Base-by-base conservation (phyloP, 2,329 filamentous ascomycete species). In the Pseudogymnoascus destructans region DNA sequence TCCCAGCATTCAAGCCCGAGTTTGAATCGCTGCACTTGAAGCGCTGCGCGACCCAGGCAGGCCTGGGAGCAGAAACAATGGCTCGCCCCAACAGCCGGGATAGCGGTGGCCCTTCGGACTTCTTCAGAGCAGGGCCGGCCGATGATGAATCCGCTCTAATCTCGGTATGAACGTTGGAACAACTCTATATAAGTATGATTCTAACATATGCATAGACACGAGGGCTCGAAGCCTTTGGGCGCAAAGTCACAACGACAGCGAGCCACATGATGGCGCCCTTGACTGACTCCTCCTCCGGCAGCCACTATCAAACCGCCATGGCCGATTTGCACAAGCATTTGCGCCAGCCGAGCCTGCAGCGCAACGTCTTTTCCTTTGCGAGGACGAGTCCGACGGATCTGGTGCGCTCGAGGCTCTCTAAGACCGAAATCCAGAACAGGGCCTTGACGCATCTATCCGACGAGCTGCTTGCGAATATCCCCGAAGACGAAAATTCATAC, bases 231-330 rank as follows among this genome's bases (percentile, higher is more conserved):
- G 87, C 89, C 58, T 96, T 98, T 73, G 84, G 90, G 64, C 85
- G 92, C 69, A 98, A 96, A 74, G 90, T 97, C 62, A 93, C 91
- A 27, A 89, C 89, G 25, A 97, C 93, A 17, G 93, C 93, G 59
- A 88, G 84, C 67, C 90, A 95, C 71, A 78, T 98, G 64, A 95
- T 97, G 67, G 85, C 80, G 46, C 82, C 85, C 52, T 73, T 81
- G 59, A 69, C 73, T 65, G 81, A 85, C 71, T 77, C 70, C 65
- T 76, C 67, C 66, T 78, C 73, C 69, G 77, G 70, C 68, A 72
- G 77, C 60, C 86, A 90, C 72, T 97, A 96, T 72, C 85, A 93
- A 69, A 83, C 78, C 73, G 92, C 93, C 63, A 86, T 98, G 79
- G 84, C 80, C 67, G 88, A 93, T 70, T 84, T 98, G 57, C 89